Percentiles rank a stretch among this genome's conserved stretches.
These are phyloP conservation scores for Macrophomina phaseolina DNA, from an alignment of 2,329 filamentous ascomycete species.

Conservation along the genomic window DNA sequence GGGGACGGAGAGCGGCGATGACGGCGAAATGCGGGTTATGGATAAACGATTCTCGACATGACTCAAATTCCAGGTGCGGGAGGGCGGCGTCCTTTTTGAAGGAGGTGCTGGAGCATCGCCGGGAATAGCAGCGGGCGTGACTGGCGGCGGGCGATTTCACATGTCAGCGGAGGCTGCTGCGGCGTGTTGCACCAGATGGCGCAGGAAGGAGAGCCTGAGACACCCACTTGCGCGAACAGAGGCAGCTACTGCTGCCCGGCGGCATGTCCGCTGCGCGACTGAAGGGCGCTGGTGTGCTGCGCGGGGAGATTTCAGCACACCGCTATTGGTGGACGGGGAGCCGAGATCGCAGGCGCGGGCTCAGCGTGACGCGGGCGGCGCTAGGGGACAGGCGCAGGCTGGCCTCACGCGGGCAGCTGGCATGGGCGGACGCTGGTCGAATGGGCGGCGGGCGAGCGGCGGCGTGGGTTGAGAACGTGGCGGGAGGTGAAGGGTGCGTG, in stretches of 20 bases:
- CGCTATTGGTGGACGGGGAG: neutral
- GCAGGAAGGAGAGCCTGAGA: constrained; percentile 9
- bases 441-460: neutral
- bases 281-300: neutral
- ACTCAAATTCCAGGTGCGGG: neutral
- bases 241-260: neutral
- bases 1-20: constrained; percentile 17
- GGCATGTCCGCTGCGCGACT: neutral
- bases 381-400: neutral
- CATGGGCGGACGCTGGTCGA: constrained; percentile 3
- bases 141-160: constrained; percentile 1
- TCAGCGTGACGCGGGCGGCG: neutral
- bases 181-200: constrained; percentile 1
- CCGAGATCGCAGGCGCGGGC: neutral
- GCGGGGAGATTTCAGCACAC: neutral
- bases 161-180: neutral
- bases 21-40: constrained; percentile 22
- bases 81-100: neutral
- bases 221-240: neutral
- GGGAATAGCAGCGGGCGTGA: constrained; percentile 7
- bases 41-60: constrained; percentile 3
- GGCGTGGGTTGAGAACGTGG: constrained; percentile 3
- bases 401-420: neutral
- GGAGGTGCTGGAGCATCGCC: neutral
- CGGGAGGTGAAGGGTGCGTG: constrained; percentile 23